phyloP scores from a whole-genome alignment of 2,329 filamentous ascomycete genomes.

The Monosporascus sp. region DNA sequence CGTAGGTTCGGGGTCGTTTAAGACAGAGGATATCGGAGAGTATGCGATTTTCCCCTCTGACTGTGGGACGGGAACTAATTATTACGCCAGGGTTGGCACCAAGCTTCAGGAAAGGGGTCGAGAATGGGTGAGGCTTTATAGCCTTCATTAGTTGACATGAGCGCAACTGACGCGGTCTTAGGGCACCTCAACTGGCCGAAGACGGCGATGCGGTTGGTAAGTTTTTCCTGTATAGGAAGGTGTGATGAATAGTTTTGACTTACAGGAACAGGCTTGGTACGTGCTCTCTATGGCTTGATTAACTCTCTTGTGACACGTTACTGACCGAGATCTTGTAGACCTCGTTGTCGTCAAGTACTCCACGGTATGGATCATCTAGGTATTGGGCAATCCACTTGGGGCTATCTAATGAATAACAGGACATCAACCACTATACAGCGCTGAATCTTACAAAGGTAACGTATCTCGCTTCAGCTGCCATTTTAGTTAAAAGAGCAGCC shows the following conservation, averaged over 20 bases:
- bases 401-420: neutral
- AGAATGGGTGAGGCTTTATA: constrained; percentile 19
- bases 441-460: constrained; percentile 30
- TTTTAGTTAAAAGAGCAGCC: no score
- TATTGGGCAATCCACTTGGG: neutral
- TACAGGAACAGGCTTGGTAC: neutral
- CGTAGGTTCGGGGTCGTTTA: constrained; percentile 51
- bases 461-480: neutral
- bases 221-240: neutral
- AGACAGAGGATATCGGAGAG: constrained; percentile 43
- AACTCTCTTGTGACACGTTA: neutral
- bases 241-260: neutral
- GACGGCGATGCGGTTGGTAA: constrained; percentile 38
- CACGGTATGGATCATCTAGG: neutral
- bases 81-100: constrained; percentile 13
- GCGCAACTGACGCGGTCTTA: neutral
- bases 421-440: constrained; percentile 49
- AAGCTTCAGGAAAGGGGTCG: constrained; percentile 32
- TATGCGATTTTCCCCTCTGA: no score
- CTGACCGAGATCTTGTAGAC: constrained; percentile 30
- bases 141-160: neutral
- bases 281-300: neutral
- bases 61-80: neutral
- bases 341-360: constrained; percentile 50
- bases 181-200: constrained; percentile 42